phyloP scores from a whole-genome alignment of 345 rosid species.

The Eucalyptus erythrocorys region DNA sequence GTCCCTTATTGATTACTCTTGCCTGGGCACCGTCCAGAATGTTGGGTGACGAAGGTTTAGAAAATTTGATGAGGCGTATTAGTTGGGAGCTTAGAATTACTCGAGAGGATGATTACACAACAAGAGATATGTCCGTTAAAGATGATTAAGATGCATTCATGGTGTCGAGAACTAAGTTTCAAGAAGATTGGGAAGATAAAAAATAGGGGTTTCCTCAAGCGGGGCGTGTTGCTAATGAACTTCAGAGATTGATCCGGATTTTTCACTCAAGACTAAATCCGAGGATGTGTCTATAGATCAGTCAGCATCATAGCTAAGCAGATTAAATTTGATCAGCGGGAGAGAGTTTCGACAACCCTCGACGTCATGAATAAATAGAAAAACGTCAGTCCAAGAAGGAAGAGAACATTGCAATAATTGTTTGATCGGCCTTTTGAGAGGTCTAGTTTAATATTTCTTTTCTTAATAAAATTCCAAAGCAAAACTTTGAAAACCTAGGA shows the following conservation, averaged over 20 bases:
- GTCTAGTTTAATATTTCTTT: neutral
- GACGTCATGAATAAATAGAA: neutral
- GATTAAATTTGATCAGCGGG: neutral
- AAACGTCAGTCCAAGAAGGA: neutral
- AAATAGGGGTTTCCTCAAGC: neutral
- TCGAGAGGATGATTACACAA: neutral
- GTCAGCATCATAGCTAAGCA: neutral
- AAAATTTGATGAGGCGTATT: neutral
- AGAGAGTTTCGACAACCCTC: neutral
- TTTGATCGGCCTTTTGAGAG: neutral
- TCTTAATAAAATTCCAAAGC: neutral
- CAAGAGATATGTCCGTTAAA: neutral
- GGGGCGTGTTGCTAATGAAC: neutral
- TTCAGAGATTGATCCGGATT: neutral
- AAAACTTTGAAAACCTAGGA: neutral
- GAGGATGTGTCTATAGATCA: neutral
- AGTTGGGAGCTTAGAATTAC: neutral
- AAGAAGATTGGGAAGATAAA: neutral
- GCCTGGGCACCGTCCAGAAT: neutral
- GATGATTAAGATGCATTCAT: neutral
- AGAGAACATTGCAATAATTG: neutral
- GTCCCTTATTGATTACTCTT: neutral
- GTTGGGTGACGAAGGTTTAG: neutral
- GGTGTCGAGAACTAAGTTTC: neutral
- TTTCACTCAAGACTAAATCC: neutral